phyloP scores from a whole-genome alignment of 2,329 filamentous ascomycete genomes.

The Biscogniauxia marginata region DNA sequence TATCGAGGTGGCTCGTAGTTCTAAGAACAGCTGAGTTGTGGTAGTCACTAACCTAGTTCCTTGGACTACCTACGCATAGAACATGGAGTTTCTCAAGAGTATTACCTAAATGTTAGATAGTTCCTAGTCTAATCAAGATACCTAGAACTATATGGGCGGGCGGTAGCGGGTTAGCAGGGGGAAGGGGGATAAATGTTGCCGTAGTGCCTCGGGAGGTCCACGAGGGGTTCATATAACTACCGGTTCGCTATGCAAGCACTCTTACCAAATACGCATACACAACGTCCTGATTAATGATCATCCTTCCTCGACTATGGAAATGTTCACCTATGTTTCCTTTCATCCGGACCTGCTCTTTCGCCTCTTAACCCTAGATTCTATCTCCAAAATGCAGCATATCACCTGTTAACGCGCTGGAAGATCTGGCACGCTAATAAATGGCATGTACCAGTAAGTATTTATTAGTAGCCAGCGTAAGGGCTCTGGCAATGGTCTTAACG shows the following conservation, averaged over 20 bases:
- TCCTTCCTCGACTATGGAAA: constrained; percentile 14
- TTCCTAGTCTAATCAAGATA: too few relatives aligned
- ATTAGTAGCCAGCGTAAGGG: background rate
- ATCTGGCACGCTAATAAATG: background rate
- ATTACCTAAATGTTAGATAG: too few relatives aligned
- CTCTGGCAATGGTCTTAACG: background rate
- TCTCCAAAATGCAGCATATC: constrained; percentile 8
- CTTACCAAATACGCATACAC: background rate
- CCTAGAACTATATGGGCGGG: too few relatives aligned
- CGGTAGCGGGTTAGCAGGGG: background rate
- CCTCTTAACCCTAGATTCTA: constrained; percentile 18
- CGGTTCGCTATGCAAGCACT: background rate
- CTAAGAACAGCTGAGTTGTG: too few relatives aligned
- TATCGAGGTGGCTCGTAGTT: too few relatives aligned
- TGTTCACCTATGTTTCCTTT: constrained; percentile 19
- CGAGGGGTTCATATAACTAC: background rate
- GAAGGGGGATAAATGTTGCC: background rate
- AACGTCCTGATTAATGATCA: constrained; percentile 5
- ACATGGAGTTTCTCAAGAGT: too few relatives aligned
- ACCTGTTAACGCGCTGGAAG: background rate
- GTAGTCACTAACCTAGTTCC: too few relatives aligned
- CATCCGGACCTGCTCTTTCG: constrained; percentile 18
- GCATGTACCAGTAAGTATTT: background rate
- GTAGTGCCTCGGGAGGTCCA: background rate
- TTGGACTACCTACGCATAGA: too few relatives aligned